Evolutionary conservation across 2,329 filamentous ascomycete genomes (phyloP), one percentile per base, ranked within the genome.

Genomic region (Lachnellula willkommii): DNA sequence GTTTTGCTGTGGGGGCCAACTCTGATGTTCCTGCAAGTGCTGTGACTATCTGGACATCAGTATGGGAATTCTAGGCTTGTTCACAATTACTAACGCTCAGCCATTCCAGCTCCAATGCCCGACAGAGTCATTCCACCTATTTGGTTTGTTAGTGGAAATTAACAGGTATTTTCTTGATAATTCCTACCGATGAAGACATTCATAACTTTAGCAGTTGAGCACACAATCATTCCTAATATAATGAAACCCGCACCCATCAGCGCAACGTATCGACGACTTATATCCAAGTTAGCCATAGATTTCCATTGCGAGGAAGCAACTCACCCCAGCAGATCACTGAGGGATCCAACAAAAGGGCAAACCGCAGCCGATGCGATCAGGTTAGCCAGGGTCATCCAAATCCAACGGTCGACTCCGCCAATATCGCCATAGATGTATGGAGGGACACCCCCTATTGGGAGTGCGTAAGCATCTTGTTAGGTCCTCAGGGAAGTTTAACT

Each of bases 1-100:
- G 79, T 68, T 87, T 81, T 17, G 79, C 74, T 20, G 81, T 81
- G 1, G 86, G 85, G 0, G 83, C 86, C 57, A 89, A 76, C 66
- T 89, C 85, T 2, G 83, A 82, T 1, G 84, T 85, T 36, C 79
- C 85, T 28, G 85, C 84, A 8, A 89, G 73, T 4, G 85, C 84
- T 5, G 83, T 88, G 36, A 89, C 42, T 45, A 45, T 9, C 7
- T 17, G 20, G 17, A 22, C 5, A 24, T 45, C n/a, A 45, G 42
- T 24, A 14, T 32, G 28, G 9, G 9, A 32, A 8, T 5, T 32
- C 9, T 32, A 11, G 17, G 12, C 7, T 14, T 22, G 3, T 6
- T 45, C 12, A 24, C 5, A 20, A 45, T 11, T 11, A 45, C 42
- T 14, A 17, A 45, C 42, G 73, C 68, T 88, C 85, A 61, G 84